Percentiles rank a stretch among this genome's conserved stretches.
These are phyloP conservation scores for Tolypocladium cylindrosporum DNA, from an alignment of 2,329 filamentous ascomycete species.

Conservation along the genomic window DNA sequence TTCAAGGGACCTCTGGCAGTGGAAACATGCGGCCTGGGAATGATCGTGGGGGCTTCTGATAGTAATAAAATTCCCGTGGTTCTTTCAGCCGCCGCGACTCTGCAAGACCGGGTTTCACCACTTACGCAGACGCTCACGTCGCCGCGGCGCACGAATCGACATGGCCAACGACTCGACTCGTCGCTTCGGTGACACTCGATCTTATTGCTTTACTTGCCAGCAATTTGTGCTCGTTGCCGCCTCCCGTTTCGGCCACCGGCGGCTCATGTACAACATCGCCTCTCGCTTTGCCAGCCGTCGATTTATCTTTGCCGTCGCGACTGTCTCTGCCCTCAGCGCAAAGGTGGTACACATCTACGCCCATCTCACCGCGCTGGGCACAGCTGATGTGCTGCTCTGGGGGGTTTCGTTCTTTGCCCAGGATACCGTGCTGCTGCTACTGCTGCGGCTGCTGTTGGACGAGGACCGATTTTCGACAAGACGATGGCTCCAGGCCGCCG, in stretches of 20 bases:
- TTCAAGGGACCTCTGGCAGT: neutral
- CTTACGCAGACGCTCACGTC: neutral
- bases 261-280: neutral
- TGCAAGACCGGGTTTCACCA: neutral
- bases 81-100: neutral
- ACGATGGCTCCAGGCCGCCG: constrained; percentile 7
- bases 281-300: constrained; percentile 17
- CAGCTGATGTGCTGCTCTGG: constrained; percentile 18
- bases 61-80: neutral
- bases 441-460: constrained; percentile 21
- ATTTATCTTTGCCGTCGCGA: constrained; percentile 21
- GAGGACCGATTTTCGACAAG: constrained; percentile 8
- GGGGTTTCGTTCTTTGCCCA: constrained; percentile 25
- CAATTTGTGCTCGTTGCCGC: neutral
- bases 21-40: neutral
- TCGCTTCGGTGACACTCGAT: neutral
- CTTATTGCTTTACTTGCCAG: neutral
- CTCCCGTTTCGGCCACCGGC: neutral
- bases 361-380: constrained; percentile 18
- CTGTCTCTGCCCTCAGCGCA: constrained; percentile 17
- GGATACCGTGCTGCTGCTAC: constrained; percentile 19
- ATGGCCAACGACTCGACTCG: neutral
- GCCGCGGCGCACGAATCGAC: neutral
- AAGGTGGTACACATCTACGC: constrained; percentile 22
- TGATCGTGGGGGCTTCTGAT: neutral